Evolutionary conservation across 306 rosid species (phyloP).

Genomic region (Prunus persica): DNA sequence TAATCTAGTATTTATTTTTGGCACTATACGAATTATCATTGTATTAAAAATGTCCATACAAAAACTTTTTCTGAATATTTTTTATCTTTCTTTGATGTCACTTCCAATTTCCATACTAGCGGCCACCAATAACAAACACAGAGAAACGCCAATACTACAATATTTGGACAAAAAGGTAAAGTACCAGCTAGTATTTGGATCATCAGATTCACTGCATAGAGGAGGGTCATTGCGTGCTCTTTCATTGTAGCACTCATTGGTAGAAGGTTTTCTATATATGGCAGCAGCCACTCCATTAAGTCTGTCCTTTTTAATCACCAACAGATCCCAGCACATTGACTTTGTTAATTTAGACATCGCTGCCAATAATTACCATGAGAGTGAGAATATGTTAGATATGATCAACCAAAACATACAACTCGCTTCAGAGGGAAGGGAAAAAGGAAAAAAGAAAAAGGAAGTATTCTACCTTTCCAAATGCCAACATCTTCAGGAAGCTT

Average conservation of each 20-base stretch:
- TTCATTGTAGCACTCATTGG: slow-evolving; percentile 65
- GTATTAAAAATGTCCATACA: background rate
- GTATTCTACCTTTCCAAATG: slow-evolving; percentile 71
- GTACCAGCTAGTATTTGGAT: slow-evolving; percentile 77
- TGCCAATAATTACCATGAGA: slow-evolving; percentile 31
- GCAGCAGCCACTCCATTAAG: slow-evolving; percentile 73
- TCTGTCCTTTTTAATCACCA: slow-evolving; percentile 56
- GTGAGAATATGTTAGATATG: background rate
- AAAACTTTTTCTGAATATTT: background rate
- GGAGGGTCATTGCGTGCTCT: slow-evolving; percentile 59
- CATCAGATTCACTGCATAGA: slow-evolving; percentile 66
- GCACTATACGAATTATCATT: no score
- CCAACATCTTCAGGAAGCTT: slow-evolving; percentile 64
- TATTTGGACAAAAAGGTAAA: background rate
- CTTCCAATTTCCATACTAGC: background rate
- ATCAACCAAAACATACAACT: slow-evolving; percentile 14
- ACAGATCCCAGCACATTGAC: slow-evolving; percentile 84
- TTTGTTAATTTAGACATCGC: slow-evolving; percentile 64
- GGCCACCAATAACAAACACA: background rate
- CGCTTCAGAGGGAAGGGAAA: background rate
- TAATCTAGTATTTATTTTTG: no score
- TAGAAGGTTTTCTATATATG: slow-evolving; percentile 71
- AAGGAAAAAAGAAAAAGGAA: background rate
- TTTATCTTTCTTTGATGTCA: background rate
- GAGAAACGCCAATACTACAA: background rate